These are phyloP conservation scores for Beverwykella pulmonaria DNA, from an alignment of 495 filamentous ascomycete species.

Conservation along the genomic window DNA sequence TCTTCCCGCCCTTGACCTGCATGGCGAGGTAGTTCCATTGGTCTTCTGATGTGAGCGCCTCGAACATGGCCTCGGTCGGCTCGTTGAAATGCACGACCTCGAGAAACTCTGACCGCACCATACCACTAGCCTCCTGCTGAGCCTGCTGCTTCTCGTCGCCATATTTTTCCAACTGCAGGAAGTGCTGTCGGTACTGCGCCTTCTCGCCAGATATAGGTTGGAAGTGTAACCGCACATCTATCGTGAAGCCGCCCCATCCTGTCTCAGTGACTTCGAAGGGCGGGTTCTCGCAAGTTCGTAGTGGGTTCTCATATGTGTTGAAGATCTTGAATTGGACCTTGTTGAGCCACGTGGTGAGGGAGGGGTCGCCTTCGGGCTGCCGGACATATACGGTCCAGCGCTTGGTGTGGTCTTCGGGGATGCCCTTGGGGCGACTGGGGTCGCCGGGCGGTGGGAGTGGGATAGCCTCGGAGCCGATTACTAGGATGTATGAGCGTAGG, in stretches of 20 bases:
- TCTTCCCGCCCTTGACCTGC: conserved; percentile 27
- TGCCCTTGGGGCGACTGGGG: conserved; percentile 61
- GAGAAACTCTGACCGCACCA: conserved; percentile 74
- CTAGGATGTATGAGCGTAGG: conserved; percentile 46
- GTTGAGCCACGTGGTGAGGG: conserved; percentile 93
- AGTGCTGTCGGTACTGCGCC: conserved; percentile 86
- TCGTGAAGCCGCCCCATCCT: conserved; percentile 97
- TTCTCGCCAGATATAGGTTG: conserved; percentile 83
- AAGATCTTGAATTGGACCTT: conserved; percentile 98
- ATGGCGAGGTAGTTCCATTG: conserved; percentile 44
- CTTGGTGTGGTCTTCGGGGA: conserved; percentile 82
- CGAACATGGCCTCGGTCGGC: conserved; percentile 63
- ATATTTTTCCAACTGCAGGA: conserved; percentile 88
- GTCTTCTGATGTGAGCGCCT: conserved; percentile 43
- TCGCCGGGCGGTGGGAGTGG: conserved; percentile 82
- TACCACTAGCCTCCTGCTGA: conserved; percentile 61
- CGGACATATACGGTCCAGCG: conserved; percentile 92
- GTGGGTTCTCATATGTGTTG: conserved; percentile 86
- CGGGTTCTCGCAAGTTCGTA: conserved; percentile 73
- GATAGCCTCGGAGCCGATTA: conserved; percentile 77
- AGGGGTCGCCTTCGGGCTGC: conserved; percentile 73
- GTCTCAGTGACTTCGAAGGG: conserved; percentile 89
- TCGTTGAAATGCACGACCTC: conserved; percentile 97
- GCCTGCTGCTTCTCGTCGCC: conserved; percentile 75
- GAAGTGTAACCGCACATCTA: conserved; percentile 91